Base-by-base conservation (phyloP, 1,139 yeast species). In the Saccharomycopsis hybrid region DNA sequence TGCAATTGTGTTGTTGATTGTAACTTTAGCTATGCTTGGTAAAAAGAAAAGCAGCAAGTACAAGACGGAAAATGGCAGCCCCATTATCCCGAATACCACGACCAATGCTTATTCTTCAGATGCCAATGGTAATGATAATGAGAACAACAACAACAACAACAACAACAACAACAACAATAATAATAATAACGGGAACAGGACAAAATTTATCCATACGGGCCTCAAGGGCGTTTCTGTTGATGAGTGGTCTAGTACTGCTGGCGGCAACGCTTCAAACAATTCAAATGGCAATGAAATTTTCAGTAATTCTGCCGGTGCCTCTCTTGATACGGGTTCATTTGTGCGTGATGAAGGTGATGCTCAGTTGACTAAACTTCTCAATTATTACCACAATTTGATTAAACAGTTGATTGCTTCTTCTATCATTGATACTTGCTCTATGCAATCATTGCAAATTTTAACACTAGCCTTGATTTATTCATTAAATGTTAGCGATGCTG, bases 391-490 rank as follows among this genome's bases (percentile, higher is more conserved):
- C 58, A 62, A 64, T 55, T 62, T 78, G 56, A 70, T 82, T 56
- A 73, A 76, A 61, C 75, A 77, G 68, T 76, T 71, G 56, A 72
- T 73, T 49, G 59, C 70, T 36, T 65, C 77, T 42, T 73, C 84
- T 52, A 66, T 77, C 29, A 78, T 83, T 2, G 66, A 73, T 33
- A 67, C 73, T 28, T 82, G 92, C 48, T 78, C 86, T 1, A 72
- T 87, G 29, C 80, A 80, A 49, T 80, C 92, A 0, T 69, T 87
- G 44, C 95, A 86, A 59, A 77, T 85, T 35, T 67, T 85, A 41
- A 67, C 86, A 0, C 69, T 89, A 54, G 81, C 92, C 1, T 68
- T 84, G 41, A 78, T 85, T 54, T 86, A 86, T 61, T 82, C 86
- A 59, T 67, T 85, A 43, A 83, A 82, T 38, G 77, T 78, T 5